Evolutionary conservation across 2,329 filamentous ascomycete genomes (phyloP), one percentile per base, ranked within the genome.

Genomic region (Paraphoma sp.): DNA sequence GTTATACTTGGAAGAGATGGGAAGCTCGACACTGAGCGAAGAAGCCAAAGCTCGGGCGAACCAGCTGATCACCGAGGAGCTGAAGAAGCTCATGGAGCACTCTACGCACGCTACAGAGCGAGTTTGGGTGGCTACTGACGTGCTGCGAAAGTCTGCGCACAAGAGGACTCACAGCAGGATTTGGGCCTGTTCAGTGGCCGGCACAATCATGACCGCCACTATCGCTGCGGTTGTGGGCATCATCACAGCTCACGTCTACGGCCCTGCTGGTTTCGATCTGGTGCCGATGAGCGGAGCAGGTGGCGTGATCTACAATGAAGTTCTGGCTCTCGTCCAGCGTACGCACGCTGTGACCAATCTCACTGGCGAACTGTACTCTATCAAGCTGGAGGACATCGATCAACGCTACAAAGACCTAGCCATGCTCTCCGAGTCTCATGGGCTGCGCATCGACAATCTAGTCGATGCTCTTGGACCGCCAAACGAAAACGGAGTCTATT

Each of bases 381-480:
- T 55, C 29, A 53, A 63, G 8, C 40, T 65, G 23, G 48, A 57
- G 2, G 48, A 57, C n/a, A 43, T 64, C 10, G 36, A 51, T 11
- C 48, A 55, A 14, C 45, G 48, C n/a, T 58, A 46, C 52, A 40
- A 53, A 9, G 33, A 56, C 12, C 56, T 60, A 2, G 45, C 40
- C 29, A 51, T 46, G n/a, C n/a, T 38, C 10, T 48, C 51, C 30
- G 53, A 60, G 41, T 56, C 51, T 1, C 51, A 59, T 12, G 51
- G 50, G 14, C 48, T 58, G 16, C 65, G 66, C 45, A 61, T 70
- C 41, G 64, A 71, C 40, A 67, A 65, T 17, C 23, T 72, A 1
- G 68, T 68, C 14, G 68, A 70, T 16, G 52, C 62, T 33, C 60
- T 71, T 5, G 68, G 67, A 11, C 57, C 59, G 18, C 64, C 69